A percentile compares a stretch with the other conserved stretches of the same genome.
Evolutionary conservation across 257 asterid genomes (phyloP).

Genomic region (Solanum microdontum): DNA sequence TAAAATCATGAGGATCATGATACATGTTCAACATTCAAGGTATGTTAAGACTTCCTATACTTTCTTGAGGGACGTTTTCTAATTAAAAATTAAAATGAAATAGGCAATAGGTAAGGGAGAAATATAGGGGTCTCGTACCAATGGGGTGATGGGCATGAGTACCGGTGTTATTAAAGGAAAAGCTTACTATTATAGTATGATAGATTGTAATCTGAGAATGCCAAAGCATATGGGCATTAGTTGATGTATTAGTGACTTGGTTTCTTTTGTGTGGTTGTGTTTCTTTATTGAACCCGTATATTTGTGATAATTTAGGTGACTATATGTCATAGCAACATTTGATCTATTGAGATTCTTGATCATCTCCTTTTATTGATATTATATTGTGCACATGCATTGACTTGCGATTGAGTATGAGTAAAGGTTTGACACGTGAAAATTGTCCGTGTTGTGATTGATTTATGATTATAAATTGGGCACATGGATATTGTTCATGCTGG

Average conservation of each 20-base stretch:
- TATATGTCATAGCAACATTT: background rate
- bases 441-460: background rate
- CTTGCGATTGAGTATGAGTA: no score
- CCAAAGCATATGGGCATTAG: background rate
- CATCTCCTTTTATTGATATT: background rate
- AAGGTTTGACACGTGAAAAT: background rate
- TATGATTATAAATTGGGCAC: background rate
- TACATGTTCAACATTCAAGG: background rate
- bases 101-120: no score
- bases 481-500: background rate
- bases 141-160: background rate
- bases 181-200: no score
- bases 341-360: background rate
- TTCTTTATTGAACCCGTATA: no score
- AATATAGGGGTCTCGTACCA: no score
- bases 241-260: background rate
- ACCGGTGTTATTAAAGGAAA: no score
- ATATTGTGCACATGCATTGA: no score
- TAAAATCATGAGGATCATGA: background rate
- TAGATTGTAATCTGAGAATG: background rate
- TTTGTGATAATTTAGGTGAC: background rate
- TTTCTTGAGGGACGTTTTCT: background rate
- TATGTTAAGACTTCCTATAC: background rate
- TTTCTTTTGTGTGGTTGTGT: background rate
- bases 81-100: no score